phyloP scores from a whole-genome alignment of 140 eudicot genomes.

The Ambrosia hybrid region DNA sequence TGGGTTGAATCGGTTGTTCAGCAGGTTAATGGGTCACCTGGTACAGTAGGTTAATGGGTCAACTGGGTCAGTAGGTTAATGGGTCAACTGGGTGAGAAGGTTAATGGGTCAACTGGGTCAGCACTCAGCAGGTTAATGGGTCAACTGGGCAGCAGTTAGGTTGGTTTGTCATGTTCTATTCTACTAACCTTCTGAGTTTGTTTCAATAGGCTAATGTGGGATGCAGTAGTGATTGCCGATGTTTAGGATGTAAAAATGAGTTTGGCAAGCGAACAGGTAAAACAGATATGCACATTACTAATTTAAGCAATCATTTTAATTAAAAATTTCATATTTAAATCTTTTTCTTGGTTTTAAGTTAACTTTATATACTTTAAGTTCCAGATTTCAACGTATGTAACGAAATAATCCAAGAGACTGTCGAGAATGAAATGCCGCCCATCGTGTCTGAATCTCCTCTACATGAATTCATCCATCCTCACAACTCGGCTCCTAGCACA shows the following conservation, averaged over 20 bases:
- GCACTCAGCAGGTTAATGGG: too few species aligned
- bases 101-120: too few species aligned
- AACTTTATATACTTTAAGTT: constrained; percentile 15
- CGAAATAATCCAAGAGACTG: constrained; percentile 39
- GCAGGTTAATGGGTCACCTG: too few species aligned
- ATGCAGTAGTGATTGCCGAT: constrained; percentile 70
- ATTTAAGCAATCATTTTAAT: background rate
- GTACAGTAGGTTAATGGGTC: too few species aligned
- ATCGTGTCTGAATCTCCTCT: constrained; percentile 9
- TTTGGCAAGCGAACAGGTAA: constrained; percentile 70
- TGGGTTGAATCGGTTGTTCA: too few species aligned
- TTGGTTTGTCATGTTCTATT: background rate
- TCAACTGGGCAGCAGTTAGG: too few species aligned
- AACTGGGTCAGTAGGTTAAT: too few species aligned
- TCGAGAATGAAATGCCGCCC: constrained; percentile 19
- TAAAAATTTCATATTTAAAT: background rate
- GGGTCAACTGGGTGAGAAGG: too few species aligned
- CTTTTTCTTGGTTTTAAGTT: constrained; percentile 32
- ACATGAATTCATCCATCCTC: constrained; percentile 33
- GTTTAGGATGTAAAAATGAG: constrained; percentile 74
- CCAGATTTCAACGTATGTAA: constrained; percentile 19
- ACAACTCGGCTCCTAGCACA: constrained; percentile 44
- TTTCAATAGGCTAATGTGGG: constrained; percentile 63
- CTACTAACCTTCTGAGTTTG: constrained; percentile 19
- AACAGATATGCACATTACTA: constrained; percentile 12